Evolutionary conservation across 2,329 filamentous ascomycete genomes (phyloP).

Genomic region (Calonectria ilicicola): DNA sequence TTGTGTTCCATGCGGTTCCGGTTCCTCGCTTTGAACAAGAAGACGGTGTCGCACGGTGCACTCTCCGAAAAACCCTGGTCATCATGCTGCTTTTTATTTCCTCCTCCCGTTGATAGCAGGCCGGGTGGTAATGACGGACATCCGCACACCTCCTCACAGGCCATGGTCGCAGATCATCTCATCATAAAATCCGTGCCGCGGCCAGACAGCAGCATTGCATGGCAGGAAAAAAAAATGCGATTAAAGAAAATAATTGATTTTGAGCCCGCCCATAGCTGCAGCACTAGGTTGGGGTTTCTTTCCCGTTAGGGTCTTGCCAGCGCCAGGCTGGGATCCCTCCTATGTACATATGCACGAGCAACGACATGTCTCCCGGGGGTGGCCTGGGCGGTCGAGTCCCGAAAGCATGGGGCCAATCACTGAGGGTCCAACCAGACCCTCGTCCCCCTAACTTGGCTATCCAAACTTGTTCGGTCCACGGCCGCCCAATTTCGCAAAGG

Average conservation of each 20-base stretch:
- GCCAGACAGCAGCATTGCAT: not conserved
- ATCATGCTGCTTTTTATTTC: slow-evolving; percentile 26
- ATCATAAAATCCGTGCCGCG: slow-evolving; percentile 15
- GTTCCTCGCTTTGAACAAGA: slow-evolving; percentile 10
- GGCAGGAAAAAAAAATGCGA: not conserved
- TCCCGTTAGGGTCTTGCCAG: slow-evolving; percentile 12
- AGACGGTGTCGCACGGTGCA: slow-evolving; percentile 24
- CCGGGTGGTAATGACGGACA: slow-evolving; percentile 31
- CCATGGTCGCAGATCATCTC: slow-evolving; percentile 34
- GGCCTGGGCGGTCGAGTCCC: slow-evolving; percentile 21
- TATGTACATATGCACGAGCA: slow-evolving; percentile 21
- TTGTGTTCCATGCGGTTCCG: slow-evolving; percentile 18
- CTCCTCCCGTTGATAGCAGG: slow-evolving; percentile 17
- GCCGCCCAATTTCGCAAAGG: slow-evolving; percentile 33
- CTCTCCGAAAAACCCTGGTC: slow-evolving; percentile 28
- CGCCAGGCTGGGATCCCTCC: slow-evolving; percentile 13
- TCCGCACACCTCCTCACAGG: slow-evolving; percentile 26
- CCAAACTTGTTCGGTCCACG: slow-evolving; percentile 19
- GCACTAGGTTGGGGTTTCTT: slow-evolving; percentile 9
- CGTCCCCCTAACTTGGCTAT: slow-evolving; percentile 24
- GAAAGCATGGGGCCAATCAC: slow-evolving; percentile 27
- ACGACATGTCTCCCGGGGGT: slow-evolving; percentile 26
- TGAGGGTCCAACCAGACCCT: slow-evolving; percentile 14
- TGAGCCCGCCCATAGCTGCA: not conserved
- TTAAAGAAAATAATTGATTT: slow-evolving; percentile 1